Base-by-base conservation (phyloP, 805 yeast species). In the Zygosaccharomyces gambellarensis region DNA sequence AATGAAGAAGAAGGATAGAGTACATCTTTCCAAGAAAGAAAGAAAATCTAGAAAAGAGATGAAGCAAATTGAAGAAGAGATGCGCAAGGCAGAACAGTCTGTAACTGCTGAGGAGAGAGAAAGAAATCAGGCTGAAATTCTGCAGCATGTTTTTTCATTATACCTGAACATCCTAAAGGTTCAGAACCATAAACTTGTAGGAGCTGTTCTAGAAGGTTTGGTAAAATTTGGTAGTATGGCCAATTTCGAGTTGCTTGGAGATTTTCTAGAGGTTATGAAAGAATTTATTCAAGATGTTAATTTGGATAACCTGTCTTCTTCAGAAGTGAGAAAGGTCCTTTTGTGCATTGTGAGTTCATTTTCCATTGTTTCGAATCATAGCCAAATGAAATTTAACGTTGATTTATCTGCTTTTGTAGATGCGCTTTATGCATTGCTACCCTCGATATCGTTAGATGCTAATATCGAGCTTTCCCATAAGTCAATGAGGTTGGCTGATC, bases 181-280 rank as follows among this genome's bases (percentile, higher is more conserved):
- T 14, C 76, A 80, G 40, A 78, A 82, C 17, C 78, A 81, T 34
- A 77, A 79, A 17, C 71, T 94, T 46, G 82, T 89, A 74, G 96
- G 95, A 6, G 77, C 92, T 0, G 95, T 92, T 0, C 73, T 94
- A 47, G 98, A 94, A 70, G 98, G 98, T 3, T 71, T 94, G 49
- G 87, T 97, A 1, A 81, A 81, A 62, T 90, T 84, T 63, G 96
- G 98, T 2, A 94, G 85, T 60, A 83, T 90, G 82, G 90, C 95
- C 22, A 94, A 94, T 63, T 81, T 92, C 49, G 98, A 94, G 56
- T 73, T 94, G 40, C 77, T 94, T 57, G 98, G 98, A 23, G 99
- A 94, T 65, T 82, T 94, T 68, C 73, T 94, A 45, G 95, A 85
- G 63, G 96, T 90, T 6, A 75, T 94, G 66, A 77, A 90, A 57